Evolutionary conservation across 2,329 filamentous ascomycete species (phyloP), one percentile per base, ranked within the genome.

Genomic region (Talaromyces sp.): DNA sequence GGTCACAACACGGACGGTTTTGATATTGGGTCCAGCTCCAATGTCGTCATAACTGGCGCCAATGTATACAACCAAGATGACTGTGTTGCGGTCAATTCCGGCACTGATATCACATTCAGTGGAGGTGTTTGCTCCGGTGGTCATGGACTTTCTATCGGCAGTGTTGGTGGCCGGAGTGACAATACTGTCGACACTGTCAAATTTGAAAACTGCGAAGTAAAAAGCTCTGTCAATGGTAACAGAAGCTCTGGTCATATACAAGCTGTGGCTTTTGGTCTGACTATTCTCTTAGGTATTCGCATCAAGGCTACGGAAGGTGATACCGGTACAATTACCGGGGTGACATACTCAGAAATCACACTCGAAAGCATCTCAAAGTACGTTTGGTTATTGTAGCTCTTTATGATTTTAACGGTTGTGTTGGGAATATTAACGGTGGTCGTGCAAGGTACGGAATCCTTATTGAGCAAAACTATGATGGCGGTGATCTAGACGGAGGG

Each of bases 11-110:
- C 83, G 0, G 84, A 86, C 65, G 84, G 78, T 1, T 86, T 86
- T 63, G 83, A 86, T 60, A 78, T 86, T 54, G 80, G 81, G 54
- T 74, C 69, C 43, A 83, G 78, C 48, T 75, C 68, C 27, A 76
- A 75, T 55, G 75, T 86, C 27, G 78, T 74, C 62, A 85, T 86
- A 63, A 75, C 74, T 27, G 80, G 79, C 46, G 81, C 81, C 48
- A 77, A 75, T 46, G 77, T 86, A 59, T 79, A 82, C 68, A 86
- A 86, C 75, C 84, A 86, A 72, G 84, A 86, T 59, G 83, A 86
- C 67, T 86, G 84, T 65, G 75, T 86, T 10, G 83, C 84, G 24
- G 68, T 83, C 62, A 86, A 85, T 73, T 83, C 80, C 1, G 80
- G 80, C 11, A 61, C 55, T 12, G 41, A 54, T 21, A 61, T 61